Percentiles rank a stretch among this genome's conserved stretches.
Evolutionary conservation across 208 protist species (phyloP).

Genomic region (Entamoeba invadens): DNA sequence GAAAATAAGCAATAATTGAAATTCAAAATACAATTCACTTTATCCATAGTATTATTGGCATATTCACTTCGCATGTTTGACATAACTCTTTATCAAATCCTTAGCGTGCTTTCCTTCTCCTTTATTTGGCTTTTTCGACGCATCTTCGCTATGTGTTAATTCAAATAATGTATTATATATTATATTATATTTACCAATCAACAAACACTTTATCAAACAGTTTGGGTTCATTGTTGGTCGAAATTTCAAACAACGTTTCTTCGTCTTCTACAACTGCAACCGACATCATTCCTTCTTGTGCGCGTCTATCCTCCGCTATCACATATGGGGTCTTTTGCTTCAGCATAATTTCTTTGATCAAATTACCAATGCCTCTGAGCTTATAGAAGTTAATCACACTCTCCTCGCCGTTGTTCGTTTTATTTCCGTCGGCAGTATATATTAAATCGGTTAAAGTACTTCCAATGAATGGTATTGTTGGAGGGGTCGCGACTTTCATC

Average conservation of each 20-base stretch:
- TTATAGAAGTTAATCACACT: constrained; percentile 14
- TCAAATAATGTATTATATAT: too few relatives aligned
- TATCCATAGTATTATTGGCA: too few relatives aligned
- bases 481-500: neutral
- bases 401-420: neutral
- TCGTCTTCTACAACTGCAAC: neutral
- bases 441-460: constrained; percentile 13
- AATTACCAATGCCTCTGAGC: neutral
- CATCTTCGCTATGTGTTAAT: too few relatives aligned
- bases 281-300: neutral
- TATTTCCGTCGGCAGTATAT: constrained; percentile 1
- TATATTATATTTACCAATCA: too few relatives aligned
- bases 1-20: too few relatives aligned
- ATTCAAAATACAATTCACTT: too few relatives aligned
- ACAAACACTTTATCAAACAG: neutral
- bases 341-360: constrained; percentile 7
- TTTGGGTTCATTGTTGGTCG: neutral
- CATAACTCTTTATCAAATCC: neutral
- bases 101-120: neutral
- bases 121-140: neutral
- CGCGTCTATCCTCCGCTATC: neutral
- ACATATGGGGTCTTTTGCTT: constrained; percentile 1
- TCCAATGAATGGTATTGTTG: constrained; percentile 2
- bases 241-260: neutral
- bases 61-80: neutral